These are phyloP conservation scores for Fusarium brachygibbosum DNA, from an alignment of 2,329 filamentous ascomycete genomes.

Conservation along the genomic window DNA sequence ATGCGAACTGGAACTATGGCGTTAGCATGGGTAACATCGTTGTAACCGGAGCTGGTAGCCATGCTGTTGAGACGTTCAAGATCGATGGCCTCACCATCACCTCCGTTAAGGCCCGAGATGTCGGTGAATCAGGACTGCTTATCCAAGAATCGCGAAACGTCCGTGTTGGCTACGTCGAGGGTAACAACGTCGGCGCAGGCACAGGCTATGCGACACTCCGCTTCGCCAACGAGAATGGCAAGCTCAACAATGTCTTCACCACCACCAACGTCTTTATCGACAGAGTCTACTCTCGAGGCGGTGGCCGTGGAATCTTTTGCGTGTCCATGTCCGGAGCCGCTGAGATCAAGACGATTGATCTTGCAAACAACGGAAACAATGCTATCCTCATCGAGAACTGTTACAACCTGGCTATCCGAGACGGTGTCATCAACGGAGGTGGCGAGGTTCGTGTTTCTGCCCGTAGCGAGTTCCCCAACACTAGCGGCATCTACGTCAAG, in stretches of 20 bases:
- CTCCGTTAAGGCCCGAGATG: conserved; percentile 65
- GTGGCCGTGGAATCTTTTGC: conserved; percentile 70
- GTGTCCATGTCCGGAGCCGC: conserved; percentile 69
- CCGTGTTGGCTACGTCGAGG: conserved; percentile 66
- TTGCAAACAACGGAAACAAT: conserved; percentile 68
- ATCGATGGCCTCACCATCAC: conserved; percentile 67
- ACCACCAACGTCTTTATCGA: conserved; percentile 67
- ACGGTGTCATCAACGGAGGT: conserved; percentile 66
- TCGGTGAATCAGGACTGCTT: conserved; percentile 69
- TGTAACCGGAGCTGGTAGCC: conserved; percentile 66
- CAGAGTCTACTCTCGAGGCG: conserved; percentile 67
- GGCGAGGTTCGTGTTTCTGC: conserved; percentile 68
- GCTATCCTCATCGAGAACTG: conserved; percentile 72
- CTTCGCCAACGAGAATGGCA: conserved; percentile 69
- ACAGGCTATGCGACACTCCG: conserved; percentile 70
- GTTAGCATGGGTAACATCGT: conserved; percentile 66
- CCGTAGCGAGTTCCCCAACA: conserved; percentile 67
- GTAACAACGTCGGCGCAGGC: conserved; percentile 65
- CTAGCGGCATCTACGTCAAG: conserved; percentile 63
- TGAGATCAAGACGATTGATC: conserved; percentile 63
- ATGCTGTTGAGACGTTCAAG: conserved; percentile 72
- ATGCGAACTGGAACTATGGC: conserved; percentile 64
- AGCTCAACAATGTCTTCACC: conserved; percentile 62
- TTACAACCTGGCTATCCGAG: conserved; percentile 65
- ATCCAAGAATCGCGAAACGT: conserved; percentile 67